Base-by-base conservation (phyloP, 208 protist genomes). In the Leishmania tarentolae region DNA sequence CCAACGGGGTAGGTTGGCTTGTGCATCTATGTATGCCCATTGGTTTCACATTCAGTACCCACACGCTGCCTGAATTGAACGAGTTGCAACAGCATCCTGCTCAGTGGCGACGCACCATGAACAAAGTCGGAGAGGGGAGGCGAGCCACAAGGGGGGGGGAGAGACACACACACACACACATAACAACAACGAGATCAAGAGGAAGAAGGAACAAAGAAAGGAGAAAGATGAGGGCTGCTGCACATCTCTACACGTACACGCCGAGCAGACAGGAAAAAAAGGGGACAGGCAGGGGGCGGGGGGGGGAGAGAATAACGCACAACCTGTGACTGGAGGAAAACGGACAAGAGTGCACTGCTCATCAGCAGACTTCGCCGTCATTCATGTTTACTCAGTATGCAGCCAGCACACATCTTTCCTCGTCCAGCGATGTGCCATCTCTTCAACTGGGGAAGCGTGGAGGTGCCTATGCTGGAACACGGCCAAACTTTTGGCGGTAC, bases 401-500 rank as follows among this genome's bases (percentile, higher is more conserved):
- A 53, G 37, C 44, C 28, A 35, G 46, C n/a, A 37, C 44, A 52
- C 69, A n/a, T 9, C 11, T n/a, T 44, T 13, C 37, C 46, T 52
- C 8, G 46, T 35, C 69, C n/a, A 73, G 69, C 42, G 9, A 52
- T 17, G 44, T 21, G 24, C 42, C 28, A 50, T 11, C 2, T 52
- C 28, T 44, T 50, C 19, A 31, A 13, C 44, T 6, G 3, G 40
- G 42, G 28, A 21, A 21, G 50, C 69, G 69, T 73, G 28, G 40
- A 46, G 24, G 8, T 19, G 53, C 24, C 56, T 83, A 81, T 31
- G 70, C 68, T 19, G 47, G 83, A 75, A 79, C 81, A 24, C 83
- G 85, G 17, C 93, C 92, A 71, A 95, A 93, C 65, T 91, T 93
- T 17, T 86, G 76, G 65, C 94, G 88, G 79, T 96, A 97, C 61